Evolutionary conservation across 495 filamentous ascomycete genomes (phyloP), one percentile per base, ranked within the genome.

Genomic region (Astrocystis sublimbata): DNA sequence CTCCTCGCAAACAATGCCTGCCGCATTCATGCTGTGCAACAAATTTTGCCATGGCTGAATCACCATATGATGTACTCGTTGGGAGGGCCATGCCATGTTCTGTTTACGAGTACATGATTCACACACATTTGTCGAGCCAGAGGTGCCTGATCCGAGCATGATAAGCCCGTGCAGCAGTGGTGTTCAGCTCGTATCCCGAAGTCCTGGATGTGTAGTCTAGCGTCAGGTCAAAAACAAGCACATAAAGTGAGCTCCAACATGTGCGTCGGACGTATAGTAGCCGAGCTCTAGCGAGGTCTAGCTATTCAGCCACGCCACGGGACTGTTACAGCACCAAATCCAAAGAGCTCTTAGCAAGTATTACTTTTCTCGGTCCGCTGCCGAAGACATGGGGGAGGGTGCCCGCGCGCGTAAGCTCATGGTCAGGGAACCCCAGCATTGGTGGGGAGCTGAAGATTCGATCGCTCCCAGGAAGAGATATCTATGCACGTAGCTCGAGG

Each of bases 21-120:
- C 58, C 46, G 35, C 58, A 41, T 21, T 43, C 28, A 61, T 61
- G 58, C 47, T n/a, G 58, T 61, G 58, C 38, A 12, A 61, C 58
- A 61, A n/a, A n/a, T 53, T 42, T n/a, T 23, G 28, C 58, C 17
- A 35, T 45, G 5, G 12, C 26, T 43, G n/a, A n/a, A 15, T 38
- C 35, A 43, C 47, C 58, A 40, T 53, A 61, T 52, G 26, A 35
- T 21, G 5, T 38, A 33, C 17, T n/a, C 46, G 23, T 50, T 41
- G 24, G 28, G 30, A 36, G 12, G 28, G 12, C 19, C 17, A 17
- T 21, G 40, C 33, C 38, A 56, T 30, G 26, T 15, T 21, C 9
- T 36, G 19, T 49, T 26, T 17, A 30, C 33, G 13, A 36, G 33
- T 36, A 36, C n/a, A n/a, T n/a, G 12, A 23, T 42, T 10, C 7